phyloP scores from a whole-genome alignment of 768 basidiomycete species.

The Mycena rosella region DNA sequence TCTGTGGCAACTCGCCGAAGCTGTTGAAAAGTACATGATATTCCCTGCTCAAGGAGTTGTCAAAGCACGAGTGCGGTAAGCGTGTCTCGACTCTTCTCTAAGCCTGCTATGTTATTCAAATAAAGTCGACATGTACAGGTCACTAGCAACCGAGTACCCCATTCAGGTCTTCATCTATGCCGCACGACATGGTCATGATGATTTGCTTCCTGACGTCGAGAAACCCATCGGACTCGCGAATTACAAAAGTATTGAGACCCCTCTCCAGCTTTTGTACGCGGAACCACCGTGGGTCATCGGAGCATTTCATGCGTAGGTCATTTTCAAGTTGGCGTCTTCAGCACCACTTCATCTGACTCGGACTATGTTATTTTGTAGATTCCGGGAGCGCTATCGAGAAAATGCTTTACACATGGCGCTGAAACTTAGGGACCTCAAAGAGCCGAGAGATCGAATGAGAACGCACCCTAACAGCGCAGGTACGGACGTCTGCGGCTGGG shows the following conservation, averaged over 20 bases:
- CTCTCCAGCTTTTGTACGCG: slow-evolving; percentile 25
- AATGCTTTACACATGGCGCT: slow-evolving; percentile 20
- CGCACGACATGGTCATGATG: slow-evolving; percentile 25
- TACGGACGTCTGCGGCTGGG: slow-evolving; percentile 25
- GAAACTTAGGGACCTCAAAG: slow-evolving; percentile 19
- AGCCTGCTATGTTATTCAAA: slow-evolving; percentile 20
- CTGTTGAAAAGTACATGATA: slow-evolving; percentile 28
- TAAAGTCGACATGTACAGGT: slow-evolving; percentile 21
- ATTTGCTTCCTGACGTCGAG: slow-evolving; percentile 25
- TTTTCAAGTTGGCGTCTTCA: slow-evolving; percentile 16
- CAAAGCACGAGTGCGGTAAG: slow-evolving; percentile 27
- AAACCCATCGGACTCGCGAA: slow-evolving; percentile 25
- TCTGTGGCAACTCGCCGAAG: slow-evolving; percentile 23
- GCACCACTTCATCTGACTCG: slow-evolving; percentile 17
- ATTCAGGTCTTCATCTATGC: slow-evolving; percentile 25
- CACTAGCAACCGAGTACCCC: slow-evolving; percentile 25
- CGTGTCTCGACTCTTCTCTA: slow-evolving; percentile 17
- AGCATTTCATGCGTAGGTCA: slow-evolving; percentile 22
- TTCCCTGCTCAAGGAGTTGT: slow-evolving; percentile 23
- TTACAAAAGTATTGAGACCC: slow-evolving; percentile 21
- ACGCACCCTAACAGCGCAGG: slow-evolving; percentile 16
- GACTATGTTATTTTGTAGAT: slow-evolving; percentile 26
- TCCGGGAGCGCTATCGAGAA: slow-evolving; percentile 25
- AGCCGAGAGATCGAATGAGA: slow-evolving; percentile 22
- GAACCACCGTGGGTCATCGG: slow-evolving; percentile 28